Conservation (phyloP, 208 protist species). For the Eutreptiella sp. region DNA sequence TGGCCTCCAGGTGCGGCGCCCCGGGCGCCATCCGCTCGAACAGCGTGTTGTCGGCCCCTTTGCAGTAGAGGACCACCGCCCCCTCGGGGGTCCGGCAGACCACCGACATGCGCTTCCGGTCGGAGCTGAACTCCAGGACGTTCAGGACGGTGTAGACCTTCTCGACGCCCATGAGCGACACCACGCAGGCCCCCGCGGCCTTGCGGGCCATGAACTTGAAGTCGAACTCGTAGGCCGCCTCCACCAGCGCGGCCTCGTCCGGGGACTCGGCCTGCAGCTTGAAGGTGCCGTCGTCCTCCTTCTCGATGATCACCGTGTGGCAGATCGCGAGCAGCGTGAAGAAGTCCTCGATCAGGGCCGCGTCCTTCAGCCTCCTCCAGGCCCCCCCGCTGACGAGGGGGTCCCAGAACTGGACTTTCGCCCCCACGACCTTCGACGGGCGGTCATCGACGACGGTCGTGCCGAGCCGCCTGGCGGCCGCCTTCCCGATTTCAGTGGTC, state of each 20-base stretch:
- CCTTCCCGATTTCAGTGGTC: not conserved
- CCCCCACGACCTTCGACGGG: not conserved
- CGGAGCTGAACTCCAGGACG: conserved; percentile 50
- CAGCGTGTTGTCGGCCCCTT: conserved; percentile 63
- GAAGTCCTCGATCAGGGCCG: conserved; percentile 26
- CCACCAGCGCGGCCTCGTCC: conserved; percentile 53
- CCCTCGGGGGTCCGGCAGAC: conserved; percentile 25
- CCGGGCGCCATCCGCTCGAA: conserved; percentile 36
- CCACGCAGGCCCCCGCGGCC: conserved; percentile 1
- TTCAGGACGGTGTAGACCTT: conserved; percentile 3
- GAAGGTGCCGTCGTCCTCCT: conserved; percentile 7
- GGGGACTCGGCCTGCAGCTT: conserved; percentile 41
- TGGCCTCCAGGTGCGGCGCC: not conserved
- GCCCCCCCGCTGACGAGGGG: not conserved
- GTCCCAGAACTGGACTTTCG: conserved; percentile 2
- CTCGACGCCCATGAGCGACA: conserved; percentile 6
- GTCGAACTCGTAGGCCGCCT: conserved; percentile 30
- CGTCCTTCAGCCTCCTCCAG: conserved; percentile 1
- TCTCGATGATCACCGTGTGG: conserved; percentile 29
- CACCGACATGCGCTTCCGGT: conserved; percentile 48
- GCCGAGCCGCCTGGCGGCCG: not conserved
- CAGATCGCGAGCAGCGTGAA: conserved; percentile 34
- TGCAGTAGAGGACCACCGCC: conserved; percentile 34
- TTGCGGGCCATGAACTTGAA: conserved; percentile 25
- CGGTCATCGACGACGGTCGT: not conserved